phyloP scores from a whole-genome alignment of 2,329 filamentous ascomycete genomes.

The Aaosphaeria pasadenensis region DNA sequence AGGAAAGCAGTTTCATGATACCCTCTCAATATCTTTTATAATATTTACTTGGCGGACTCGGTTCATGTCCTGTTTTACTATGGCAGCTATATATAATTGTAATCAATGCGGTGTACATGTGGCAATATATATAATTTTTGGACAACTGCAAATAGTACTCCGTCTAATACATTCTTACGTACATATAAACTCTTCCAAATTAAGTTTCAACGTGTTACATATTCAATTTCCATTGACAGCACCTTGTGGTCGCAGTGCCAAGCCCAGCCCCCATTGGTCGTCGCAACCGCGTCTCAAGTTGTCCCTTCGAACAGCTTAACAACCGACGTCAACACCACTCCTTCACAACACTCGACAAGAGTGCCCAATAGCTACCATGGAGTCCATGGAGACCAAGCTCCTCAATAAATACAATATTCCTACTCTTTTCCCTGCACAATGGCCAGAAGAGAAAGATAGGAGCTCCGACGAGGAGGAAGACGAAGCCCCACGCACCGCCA shows the following conservation, averaged over 20 bases:
- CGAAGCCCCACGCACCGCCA: constrained; percentile 8
- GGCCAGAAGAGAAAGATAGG: constrained; percentile 79
- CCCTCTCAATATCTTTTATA: neutral
- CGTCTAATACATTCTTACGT: no score
- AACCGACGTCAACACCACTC: neutral
- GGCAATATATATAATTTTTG: no score
- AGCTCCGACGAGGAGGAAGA: constrained; percentile 51
- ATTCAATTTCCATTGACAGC: no score
- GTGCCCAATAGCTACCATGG: constrained; percentile 17
- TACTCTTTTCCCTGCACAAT: constrained; percentile 74
- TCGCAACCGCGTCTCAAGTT: constrained; percentile 1
- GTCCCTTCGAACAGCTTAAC: neutral
- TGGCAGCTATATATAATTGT: no score
- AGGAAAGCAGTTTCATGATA: constrained; percentile 1
- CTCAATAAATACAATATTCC: constrained; percentile 88
- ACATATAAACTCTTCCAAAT: no score
- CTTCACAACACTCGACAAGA: neutral
- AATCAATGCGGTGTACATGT: no score
- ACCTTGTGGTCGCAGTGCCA: no score
- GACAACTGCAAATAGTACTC: no score
- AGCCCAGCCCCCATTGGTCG: neutral
- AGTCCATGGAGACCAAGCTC: constrained; percentile 61
- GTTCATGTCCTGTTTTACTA: no score
- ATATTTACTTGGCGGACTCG: no score
- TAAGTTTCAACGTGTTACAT: no score